Base-by-base conservation (phyloP, 2,329 filamentous ascomycete genomes). In the Aschersonia sp. region DNA sequence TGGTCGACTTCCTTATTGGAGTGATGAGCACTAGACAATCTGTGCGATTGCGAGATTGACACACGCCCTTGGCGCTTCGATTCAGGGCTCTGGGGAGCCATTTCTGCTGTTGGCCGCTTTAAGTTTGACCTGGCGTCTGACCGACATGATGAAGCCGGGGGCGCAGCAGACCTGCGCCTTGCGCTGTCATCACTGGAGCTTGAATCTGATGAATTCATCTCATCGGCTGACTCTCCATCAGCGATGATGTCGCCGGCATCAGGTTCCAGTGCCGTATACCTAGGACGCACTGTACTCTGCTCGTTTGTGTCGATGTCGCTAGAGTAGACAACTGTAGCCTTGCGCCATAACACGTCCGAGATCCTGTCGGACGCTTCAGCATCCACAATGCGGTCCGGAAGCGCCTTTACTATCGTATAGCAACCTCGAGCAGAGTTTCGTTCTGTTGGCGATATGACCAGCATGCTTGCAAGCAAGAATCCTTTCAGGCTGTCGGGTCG, bases 401-500 rank as follows among this genome's bases (percentile, higher is more conserved):
- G 45, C 28, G n/a, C 30, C 40, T 29, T 44, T n/a, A 20, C 45
- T 38, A n/a, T 47, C 1, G 29, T 28, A 12, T 42, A 45, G 35
- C 45, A 47, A 10, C 29, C 45, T 32, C 28, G 32, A 42, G 45
- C 48, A 30, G 48, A 47, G 12, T 29, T 40, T 45, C 43, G 45
- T 9, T 10, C 5, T 32, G 1, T 28, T 31, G 42, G 42, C 41
- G 41, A 30, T 9, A 50, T 35, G 29, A 31, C 31, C 32, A 50
- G 48, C 48, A 50, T 47, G 31, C 29, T 47, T 30, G 2, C 31
- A 40, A 47, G 32, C 31, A 50, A n/a, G 28, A 50, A 47, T 45
- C 5, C 2, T 45, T 50, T 44, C 5, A 45, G 42, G 4, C 43
- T 32, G 9, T 45, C 42, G 5, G 45, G 41, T 35, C 31, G 48